Evolutionary conservation across 2,329 filamentous ascomycete genomes (phyloP), one percentile per base, ranked within the genome.

Genomic region (Trichoderma cornu-damae): DNA sequence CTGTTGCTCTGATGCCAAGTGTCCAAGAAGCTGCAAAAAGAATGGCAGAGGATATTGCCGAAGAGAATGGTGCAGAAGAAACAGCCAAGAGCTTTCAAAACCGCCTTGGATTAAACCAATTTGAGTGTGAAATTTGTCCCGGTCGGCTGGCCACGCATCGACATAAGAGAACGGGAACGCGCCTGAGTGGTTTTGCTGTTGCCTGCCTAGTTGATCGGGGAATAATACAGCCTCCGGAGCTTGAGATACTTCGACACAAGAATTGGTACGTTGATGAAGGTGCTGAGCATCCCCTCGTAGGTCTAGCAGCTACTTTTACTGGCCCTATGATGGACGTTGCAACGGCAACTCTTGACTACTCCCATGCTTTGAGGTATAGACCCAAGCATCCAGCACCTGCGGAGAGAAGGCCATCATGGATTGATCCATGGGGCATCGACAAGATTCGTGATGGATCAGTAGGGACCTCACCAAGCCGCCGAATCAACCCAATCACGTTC

Each of bases 211-310:
- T 78, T 1, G 78, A 80, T 58, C 76, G 78, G 60, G 80, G 78
- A 1, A 63, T 82, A 3, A 62, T 88, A 2, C 75, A 81, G 26
- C 79, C 83, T 47, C 75, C 77, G 3, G 77, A 86, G 53, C 65
- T 87, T 14, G 85, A 85, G 63, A 66, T 86, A 68, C 42, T 71
- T 2, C 51, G 55, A 3, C 63, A 63, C 7, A 65, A 61, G 35
- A 83, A 86, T 63, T 88, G 87, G 68, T 81, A 86, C 58, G 82
- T 83, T 0, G 83, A 86, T 56, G 79, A 84, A 48, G 84, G 85
- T 2, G 85, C 85, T 0, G 79, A 77, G 61, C 84, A 87, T 61
- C 86, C 86, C 0, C 74, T 88, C 4, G 80, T 82, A 30, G 85
- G 85, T 28, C 83, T 80, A 12, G 81, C 86, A 8, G 82, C 82